These are phyloP conservation scores for Dendrobium catenatum DNA, from an alignment of 106 monocot genomes.

Conservation along the genomic window DNA sequence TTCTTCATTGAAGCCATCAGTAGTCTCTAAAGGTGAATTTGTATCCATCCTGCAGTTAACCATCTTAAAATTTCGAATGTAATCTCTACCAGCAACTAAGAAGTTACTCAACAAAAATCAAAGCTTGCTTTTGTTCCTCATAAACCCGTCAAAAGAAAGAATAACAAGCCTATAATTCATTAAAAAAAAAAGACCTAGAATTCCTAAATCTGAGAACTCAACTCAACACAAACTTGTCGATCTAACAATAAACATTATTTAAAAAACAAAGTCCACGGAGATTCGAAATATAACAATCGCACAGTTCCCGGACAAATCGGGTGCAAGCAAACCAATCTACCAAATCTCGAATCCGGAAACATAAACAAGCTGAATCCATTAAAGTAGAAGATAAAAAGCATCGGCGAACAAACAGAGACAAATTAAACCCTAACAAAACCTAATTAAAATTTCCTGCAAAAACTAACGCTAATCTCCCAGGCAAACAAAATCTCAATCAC, in stretches of 20 bases:
- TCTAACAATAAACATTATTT: neutral
- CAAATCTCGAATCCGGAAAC: neutral
- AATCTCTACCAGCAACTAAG: neutral
- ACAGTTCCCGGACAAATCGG: neutral
- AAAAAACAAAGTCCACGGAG: neutral
- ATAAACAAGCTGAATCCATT: neutral
- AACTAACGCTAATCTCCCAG: neutral
- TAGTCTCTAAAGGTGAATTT: conserved; percentile 2
- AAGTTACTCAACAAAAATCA: neutral
- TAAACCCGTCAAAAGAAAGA: neutral
- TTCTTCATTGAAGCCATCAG: conserved; percentile 2
- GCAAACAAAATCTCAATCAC: neutral
- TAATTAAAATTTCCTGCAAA: neutral
- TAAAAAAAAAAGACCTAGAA: neutral
- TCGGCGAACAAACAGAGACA: neutral
- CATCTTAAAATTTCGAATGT: neutral
- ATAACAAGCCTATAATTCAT: neutral
- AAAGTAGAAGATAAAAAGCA: neutral
- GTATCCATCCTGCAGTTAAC: neutral
- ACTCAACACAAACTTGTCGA: neutral
- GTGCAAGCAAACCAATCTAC: no score
- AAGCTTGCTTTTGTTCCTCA: neutral
- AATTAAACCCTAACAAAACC: neutral
- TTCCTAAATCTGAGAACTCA: neutral
- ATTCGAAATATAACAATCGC: neutral